Percentiles rank a stretch among this genome's conserved stretches.
These are phyloP conservation scores for Colletotrichum sp. DNA, from an alignment of 2,329 filamentous ascomycete species.

Conservation along the genomic window DNA sequence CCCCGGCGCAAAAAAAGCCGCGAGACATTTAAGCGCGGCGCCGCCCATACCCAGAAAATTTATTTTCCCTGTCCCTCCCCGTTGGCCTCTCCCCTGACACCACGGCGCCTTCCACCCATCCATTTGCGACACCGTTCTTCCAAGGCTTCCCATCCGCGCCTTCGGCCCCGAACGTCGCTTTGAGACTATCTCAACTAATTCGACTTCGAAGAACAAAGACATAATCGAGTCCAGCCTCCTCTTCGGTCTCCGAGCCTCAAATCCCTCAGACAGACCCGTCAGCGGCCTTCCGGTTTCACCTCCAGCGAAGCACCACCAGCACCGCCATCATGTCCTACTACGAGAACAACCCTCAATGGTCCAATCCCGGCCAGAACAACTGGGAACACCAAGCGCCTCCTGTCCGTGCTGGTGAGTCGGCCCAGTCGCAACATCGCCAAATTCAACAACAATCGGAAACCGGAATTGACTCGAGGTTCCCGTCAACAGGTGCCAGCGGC, in stretches of 20 bases:
- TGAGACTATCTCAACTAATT: constrained; percentile 11
- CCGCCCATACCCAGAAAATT: constrained; percentile 18
- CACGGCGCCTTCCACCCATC: constrained; percentile 20
- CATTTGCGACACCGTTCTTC: constrained; percentile 16
- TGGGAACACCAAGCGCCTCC: constrained; percentile 53
- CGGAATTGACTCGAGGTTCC: constrained; percentile 19
- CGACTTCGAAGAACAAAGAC: neutral
- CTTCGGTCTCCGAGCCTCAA: neutral
- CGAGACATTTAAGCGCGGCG: constrained; percentile 23
- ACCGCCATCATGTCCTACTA: constrained; percentile 47
- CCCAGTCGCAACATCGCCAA: constrained; percentile 17
- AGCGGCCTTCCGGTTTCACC: constrained; percentile 6
- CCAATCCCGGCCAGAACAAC: constrained; percentile 41
- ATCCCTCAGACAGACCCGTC: neutral
- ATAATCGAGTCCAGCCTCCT: neutral
- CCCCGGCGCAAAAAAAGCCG: constrained; percentile 22
- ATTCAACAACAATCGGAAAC: constrained; percentile 1
- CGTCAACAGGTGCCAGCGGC: constrained; percentile 71
- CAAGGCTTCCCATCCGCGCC: constrained; percentile 16
- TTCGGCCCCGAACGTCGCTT: constrained; percentile 11
- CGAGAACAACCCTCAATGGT: constrained; percentile 47
- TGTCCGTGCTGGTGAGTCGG: constrained; percentile 36
- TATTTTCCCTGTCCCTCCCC: constrained; percentile 21
- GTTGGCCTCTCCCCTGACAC: constrained; percentile 22
- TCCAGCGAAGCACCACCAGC: neutral